Evolutionary conservation across 2,329 filamentous ascomycete genomes (phyloP), one percentile per base, ranked within the genome.

Genomic region (Hypoxylon sp.): DNA sequence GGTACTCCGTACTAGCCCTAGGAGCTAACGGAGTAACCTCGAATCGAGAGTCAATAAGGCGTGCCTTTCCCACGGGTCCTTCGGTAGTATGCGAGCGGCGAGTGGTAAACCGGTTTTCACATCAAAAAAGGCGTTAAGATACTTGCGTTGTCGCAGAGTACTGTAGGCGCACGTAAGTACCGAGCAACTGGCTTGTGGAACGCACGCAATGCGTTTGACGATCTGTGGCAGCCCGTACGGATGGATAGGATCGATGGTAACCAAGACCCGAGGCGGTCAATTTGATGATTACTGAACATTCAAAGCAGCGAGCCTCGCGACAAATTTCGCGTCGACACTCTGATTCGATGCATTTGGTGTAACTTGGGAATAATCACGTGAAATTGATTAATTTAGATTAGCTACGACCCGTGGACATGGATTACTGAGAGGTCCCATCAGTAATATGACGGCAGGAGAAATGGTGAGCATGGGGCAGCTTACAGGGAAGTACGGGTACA

Each of bases 241-340:
- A 53, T 46, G 43, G 57, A 17, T 53, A 41, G 43, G 57, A 17
- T 53, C 28, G 34, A 46, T 52, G 23, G 28, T 41, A 17, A 53
- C n/a, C 48, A 60, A 52, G 11, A 17, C 23, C 45, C 49, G 51
- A 61, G 65, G 55, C 30, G 28, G 32, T 41, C n/a, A 30, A 7
- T 56, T 68, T 61, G 57, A 61, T 68, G 68, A 70, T 70, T 70
- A 68, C 50, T 70, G 68, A 70, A 70, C 68, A 68, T 38, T 43
- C 41, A 43, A 49, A 43, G 21, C 41, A 53, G 41, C 23, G 17
- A 63, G 59, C 2, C 48, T 58, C 43, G 50, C 30, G 52, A 60
- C 13, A 28, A 41, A 59, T 9, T 43, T 50, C 56, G 50, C 50
- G 50, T 60, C 36, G 50, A 30, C 13, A 10, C 48, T 65, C 21